phyloP scores from a whole-genome alignment of 2,329 filamentous ascomycete species.

The Seiridium unicorne region DNA sequence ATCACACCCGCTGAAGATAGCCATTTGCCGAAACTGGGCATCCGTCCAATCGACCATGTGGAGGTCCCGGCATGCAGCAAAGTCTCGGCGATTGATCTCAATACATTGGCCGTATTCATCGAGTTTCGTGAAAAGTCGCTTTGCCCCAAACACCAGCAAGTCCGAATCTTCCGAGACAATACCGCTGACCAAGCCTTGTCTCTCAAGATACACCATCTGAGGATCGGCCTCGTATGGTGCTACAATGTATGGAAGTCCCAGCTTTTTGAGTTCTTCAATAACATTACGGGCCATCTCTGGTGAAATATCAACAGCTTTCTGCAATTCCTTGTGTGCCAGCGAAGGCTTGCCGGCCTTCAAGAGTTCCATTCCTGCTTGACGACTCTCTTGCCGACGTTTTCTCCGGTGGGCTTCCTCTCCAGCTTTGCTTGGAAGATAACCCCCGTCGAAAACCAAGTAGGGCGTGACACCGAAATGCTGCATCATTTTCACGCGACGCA shows the following conservation, averaged over 20 bases:
- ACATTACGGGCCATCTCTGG: constrained; percentile 91
- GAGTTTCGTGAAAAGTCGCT: constrained; percentile 86
- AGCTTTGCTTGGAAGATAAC: constrained; percentile 90
- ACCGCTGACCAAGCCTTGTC: constrained; percentile 76
- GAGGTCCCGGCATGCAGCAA: constrained; percentile 83
- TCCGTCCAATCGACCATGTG: constrained; percentile 92
- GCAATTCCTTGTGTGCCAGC: constrained; percentile 81
- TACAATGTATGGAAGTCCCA: constrained; percentile 81
- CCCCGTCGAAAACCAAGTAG: constrained; percentile 94
- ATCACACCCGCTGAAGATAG: constrained; percentile 93
- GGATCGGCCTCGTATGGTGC: constrained; percentile 97
- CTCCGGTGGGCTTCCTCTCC: constrained; percentile 77
- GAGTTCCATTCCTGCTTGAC: constrained; percentile 72
- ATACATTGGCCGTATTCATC: constrained; percentile 92
- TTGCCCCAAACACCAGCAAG: constrained; percentile 90
- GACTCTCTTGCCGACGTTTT: constrained; percentile 75
- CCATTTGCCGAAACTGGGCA: constrained; percentile 88
- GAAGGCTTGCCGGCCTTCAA: constrained; percentile 77
- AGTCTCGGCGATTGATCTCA: constrained; percentile 86
- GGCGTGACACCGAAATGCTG: constrained; percentile 91
- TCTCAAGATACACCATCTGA: constrained; percentile 93
- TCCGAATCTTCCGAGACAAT: constrained; percentile 97
- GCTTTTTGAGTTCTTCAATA: constrained; percentile 86
- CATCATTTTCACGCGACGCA: constrained; percentile 91
- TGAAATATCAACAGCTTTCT: constrained; percentile 94